Conservation (phyloP, 1,284 basidiomycete genomes). For the Ustilago vetiveriae region DNA sequence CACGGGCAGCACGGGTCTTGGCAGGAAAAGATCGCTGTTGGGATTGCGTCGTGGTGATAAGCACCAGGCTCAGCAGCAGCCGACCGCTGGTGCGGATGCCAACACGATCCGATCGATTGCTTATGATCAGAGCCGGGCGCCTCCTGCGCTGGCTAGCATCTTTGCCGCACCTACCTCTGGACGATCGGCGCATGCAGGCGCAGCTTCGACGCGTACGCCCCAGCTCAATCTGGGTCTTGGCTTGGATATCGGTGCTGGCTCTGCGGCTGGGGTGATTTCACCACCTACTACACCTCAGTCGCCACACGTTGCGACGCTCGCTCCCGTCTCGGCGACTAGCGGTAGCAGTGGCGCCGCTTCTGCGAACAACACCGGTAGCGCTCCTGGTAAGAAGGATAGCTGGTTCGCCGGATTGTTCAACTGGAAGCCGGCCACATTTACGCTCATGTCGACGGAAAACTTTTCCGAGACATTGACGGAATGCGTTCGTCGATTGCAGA, state of each 20-base stretch:
- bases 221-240: conserved; percentile 59
- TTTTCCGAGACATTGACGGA: conserved; percentile 75
- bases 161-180: conserved; percentile 16
- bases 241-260: conserved; percentile 38
- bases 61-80: conserved; percentile 13
- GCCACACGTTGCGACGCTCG: conserved; percentile 12
- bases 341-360: no score
- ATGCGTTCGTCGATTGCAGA: conserved; percentile 75
- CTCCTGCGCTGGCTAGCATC: conserved; percentile 29
- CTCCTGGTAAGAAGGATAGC: conserved; percentile 72
- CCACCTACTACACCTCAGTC: conserved; percentile 35
- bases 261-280: conserved; percentile 8
- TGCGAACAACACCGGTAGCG: conserved; percentile 1
- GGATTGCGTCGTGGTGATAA: conserved; percentile 36
- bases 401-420: conserved; percentile 92
- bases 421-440: conserved; percentile 77
- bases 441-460: conserved; percentile 69
- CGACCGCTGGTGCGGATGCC: conserved; percentile 17
- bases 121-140: conserved; percentile 38
- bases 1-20: conserved; percentile 35
- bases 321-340: conserved; percentile 1
- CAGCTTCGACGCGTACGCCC: conserved; percentile 36
- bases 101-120: conserved; percentile 41
- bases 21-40: conserved; percentile 43
- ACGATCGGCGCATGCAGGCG: conserved; percentile 4